Base-by-base conservation (phyloP, 768 basidiomycete genomes). In the Boletus huronensis region DNA sequence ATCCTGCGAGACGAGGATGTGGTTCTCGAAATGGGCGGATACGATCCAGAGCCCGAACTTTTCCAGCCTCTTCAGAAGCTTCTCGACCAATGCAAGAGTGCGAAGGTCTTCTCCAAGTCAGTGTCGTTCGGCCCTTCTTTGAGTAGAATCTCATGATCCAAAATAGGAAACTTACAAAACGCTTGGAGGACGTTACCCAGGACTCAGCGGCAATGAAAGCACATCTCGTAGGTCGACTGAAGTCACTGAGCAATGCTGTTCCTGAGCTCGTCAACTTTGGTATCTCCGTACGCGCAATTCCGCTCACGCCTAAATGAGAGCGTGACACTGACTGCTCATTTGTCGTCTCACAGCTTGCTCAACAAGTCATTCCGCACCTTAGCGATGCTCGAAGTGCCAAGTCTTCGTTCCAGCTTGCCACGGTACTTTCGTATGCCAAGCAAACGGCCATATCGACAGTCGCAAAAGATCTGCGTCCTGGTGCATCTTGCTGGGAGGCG, bases 201-300 rank as follows among this genome's bases (percentile, higher is more conserved):
- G 82, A 85, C 32, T 87, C 85, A 8, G 70, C 81, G 0, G 92
- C 93, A 0, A 77, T 97, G 44, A 87, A 84, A 62, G 72, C 83
- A 0, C 79, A 83, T 63, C 78, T 93, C 28, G 74, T 89, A 13
- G 82, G 85, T 3, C 88, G 89, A 43, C 81, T 94, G 65, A 83
- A 88, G 57, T 76, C 77, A 3, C 69, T 93, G n/a, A 83, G 81
- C 63, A 84, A 88, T 53, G 75, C 80, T 28, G 84, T 92, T 1
- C 83, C 86, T 1, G 90, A 90, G 56, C 80, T 93, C 10, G 87
- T 93, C 59, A 92, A 95, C 71, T 91, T 96, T 67, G 92, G 92
- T 66, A 90, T 97, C 52, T 88, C 90, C 50, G 93, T 92, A 56
- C 50, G 85, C 68, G 9, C 40, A 14, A 31, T 44, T 48, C 6